Percentiles rank a stretch among this genome's conserved stretches.
Evolutionary conservation across 2,329 filamentous ascomycete species (phyloP).

Genomic region (Alternaria brassicicola): DNA sequence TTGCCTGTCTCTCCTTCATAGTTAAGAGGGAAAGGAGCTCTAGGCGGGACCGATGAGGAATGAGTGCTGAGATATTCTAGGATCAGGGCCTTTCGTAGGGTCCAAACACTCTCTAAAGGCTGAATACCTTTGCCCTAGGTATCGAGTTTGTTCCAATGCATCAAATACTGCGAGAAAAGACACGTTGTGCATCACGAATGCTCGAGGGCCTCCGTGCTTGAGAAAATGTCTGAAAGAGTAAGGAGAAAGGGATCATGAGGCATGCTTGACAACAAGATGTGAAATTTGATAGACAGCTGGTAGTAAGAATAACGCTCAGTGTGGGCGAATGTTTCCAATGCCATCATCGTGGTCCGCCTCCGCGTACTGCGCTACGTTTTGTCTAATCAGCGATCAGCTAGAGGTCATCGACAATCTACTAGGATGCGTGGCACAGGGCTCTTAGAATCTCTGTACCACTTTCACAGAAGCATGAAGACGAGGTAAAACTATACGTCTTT

Average conservation of each 20-base stretch:
- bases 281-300: no score
- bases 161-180: neutral
- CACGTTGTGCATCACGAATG: neutral
- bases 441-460: accelerated
- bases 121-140: neutral
- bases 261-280: neutral
- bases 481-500: neutral
- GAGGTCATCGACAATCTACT: neutral
- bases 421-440: accelerated
- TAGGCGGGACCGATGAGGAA: neutral
- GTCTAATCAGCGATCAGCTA: neutral
- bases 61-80: neutral
- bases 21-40: neutral
- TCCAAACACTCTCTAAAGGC: neutral
- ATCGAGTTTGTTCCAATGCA: neutral
- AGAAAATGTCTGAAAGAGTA: neutral
- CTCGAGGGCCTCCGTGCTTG: neutral
- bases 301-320: neutral
- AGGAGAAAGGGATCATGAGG: neutral
- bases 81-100: neutral
- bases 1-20: neutral
- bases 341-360: neutral
- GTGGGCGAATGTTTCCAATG: neutral
- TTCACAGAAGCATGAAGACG: neutral
- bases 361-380: neutral